Base-by-base conservation (phyloP, 257 asterid genomes). In the Petrea volubilis region DNA sequence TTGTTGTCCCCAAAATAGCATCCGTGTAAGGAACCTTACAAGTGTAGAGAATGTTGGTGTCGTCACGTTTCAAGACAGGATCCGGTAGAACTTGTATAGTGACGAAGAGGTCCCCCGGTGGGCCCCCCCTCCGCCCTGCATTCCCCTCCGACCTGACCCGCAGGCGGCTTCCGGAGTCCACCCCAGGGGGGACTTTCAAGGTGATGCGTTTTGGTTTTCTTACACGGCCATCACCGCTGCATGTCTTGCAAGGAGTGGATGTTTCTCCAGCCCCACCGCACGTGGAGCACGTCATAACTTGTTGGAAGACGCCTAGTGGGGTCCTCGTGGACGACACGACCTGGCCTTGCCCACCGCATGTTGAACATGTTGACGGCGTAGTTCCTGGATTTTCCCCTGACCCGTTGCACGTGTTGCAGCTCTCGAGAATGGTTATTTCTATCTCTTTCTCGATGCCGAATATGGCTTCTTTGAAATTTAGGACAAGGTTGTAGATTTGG, bases 271-370 rank as follows among this genome's bases (percentile, higher is more conserved):
- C 27, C 21, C 99, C 99, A 21, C 85, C 87, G 67, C 99, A 95
- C 31, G 91, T 33, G 15, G 95, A 84, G 77, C 99, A 95, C 2
- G 98, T 85, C 89, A 84, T 86, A 61, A 95, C 97, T 77, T 92
- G 99, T 77, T 92, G 99, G 92, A 95, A 89, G 64, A 95, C 96
- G 6, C 99, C 99, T 0, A 95, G 88, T 1, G 99, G 99, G 63
- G 99, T 95, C 80, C 98, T 70, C 5, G 96, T 90, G 0, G 98
- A 85, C 12, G 94, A 71, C 55, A 95, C 84, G 28, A 95, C 99
- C 74, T 95, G 98, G 52, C 99, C 99, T 78, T 90, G 98, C 21
- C 99, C 98, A 10, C 97, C 93, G 50, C 98, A 93, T 15, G 96
- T 84, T 77, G 69, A 73, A 68, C 98, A 91, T 33, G 65, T 91